Conservation (phyloP, 2,329 filamentous ascomycete species). For the Apiospora sp. region DNA sequence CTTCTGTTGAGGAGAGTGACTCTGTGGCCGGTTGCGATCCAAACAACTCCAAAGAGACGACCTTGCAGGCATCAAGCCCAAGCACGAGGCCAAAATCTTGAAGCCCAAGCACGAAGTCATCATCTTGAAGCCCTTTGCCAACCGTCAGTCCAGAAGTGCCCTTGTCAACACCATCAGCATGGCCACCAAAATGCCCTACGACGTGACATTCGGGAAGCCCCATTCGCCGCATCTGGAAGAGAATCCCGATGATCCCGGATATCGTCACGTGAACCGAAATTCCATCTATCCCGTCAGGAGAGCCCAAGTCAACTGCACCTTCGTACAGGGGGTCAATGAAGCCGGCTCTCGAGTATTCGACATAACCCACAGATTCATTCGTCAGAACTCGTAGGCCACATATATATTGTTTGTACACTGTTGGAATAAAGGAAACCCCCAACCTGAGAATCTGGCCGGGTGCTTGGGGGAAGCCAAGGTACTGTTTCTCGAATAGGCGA, state of each 20-base stretch:
- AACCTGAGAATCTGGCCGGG: constrained; percentile 22
- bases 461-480: constrained; percentile 25
- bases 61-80: constrained; percentile 34
- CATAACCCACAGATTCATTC: background rate
- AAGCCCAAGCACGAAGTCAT: constrained; percentile 27
- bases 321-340: constrained; percentile 29
- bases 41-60: constrained; percentile 31
- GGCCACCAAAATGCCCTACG: background rate
- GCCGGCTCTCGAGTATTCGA: constrained; percentile 26
- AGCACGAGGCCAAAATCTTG: constrained; percentile 28
- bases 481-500: constrained; percentile 32
- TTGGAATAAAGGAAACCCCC: constrained; percentile 30
- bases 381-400: constrained; percentile 30
- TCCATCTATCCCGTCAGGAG: constrained; percentile 24
- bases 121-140: background rate
- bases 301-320: constrained; percentile 23
- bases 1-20: background rate
- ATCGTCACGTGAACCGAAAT: constrained; percentile 29
- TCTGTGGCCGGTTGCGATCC: constrained; percentile 16
- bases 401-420: constrained; percentile 30
- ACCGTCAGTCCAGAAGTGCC: constrained; percentile 28
- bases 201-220: background rate
- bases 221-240: constrained; percentile 27
- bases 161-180: constrained; percentile 24
- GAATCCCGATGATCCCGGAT: constrained; percentile 30